Base-by-base conservation (phyloP, 2,329 filamentous ascomycete species). In the Blastomyces parvus region DNA sequence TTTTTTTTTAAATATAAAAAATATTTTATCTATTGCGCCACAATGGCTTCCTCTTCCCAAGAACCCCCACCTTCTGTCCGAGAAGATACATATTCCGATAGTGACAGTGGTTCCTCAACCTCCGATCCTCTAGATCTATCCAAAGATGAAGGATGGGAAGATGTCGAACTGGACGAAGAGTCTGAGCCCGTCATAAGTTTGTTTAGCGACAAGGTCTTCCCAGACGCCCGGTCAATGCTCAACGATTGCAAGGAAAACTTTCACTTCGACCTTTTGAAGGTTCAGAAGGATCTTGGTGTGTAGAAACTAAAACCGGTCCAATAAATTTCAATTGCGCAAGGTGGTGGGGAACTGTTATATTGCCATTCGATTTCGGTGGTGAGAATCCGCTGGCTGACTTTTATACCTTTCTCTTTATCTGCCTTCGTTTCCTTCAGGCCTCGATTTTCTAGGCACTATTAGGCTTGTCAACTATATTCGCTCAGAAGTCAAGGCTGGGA, bases 371-470 rank as follows among this genome's bases (percentile, higher is more conserved):
- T n/a, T 22, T 61, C 30, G 40, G 64, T 77, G 77, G 44, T 42
- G 44, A 27, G 22, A 53, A 62, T 57, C 42, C 44, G 33, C 25
- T 14, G 25, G 62, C 65, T 70, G 64, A 69, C 66, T n/a, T 52
- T 67, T 60, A 50, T 62, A 63, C 65, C 48, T 63, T n/a, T 60
- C 61, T 62, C 57, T 22, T 64, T 77, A 76, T 46, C 5, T 14
- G 17, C 14, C n/a, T 44, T 59, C 27, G 25, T 17, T 42, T n/a
- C 17, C 0, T 27, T 74, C 85, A 71, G 81, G 78, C 27, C 80
- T 91, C 55, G 88, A 92, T 70, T 91, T 91, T 68, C 82, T 90
- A 64, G 88, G 85, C 36, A 84, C 82, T 64, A 84, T 92, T 69
- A 91, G 87, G 74, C 79, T 92, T 42, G 85, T 91, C 72, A 92